Conservation (phyloP, 495 filamentous ascomycete species). For the Aspergillus avenaceus region DNA sequence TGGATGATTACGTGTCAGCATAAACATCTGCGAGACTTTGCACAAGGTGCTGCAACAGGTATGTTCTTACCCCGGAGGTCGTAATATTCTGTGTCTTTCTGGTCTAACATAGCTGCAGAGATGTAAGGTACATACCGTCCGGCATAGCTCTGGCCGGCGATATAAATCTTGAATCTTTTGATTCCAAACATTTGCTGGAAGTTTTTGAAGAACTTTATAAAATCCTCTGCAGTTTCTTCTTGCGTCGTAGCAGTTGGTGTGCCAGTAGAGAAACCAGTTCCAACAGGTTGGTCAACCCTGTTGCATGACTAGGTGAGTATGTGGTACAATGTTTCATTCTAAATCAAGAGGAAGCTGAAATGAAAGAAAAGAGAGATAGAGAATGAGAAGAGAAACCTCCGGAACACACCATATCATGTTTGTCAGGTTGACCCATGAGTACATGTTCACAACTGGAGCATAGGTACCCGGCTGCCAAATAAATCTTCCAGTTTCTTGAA, state of each 20-base stretch:
- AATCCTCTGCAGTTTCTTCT: slow-evolving; percentile 54
- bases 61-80: slow-evolving; percentile 36
- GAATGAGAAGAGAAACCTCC: too few relatives aligned
- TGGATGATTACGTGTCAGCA: slow-evolving; percentile 3
- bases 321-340: too few relatives aligned
- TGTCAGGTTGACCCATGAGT: slow-evolving; percentile 64
- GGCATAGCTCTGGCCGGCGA: slow-evolving; percentile 60
- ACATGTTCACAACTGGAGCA: slow-evolving; percentile 55
- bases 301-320: background rate
- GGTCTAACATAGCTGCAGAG: slow-evolving; percentile 47
- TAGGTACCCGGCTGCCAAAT: slow-evolving; percentile 58
- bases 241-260: slow-evolving; percentile 49
- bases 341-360: too few relatives aligned
- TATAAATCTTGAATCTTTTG: slow-evolving; percentile 56
- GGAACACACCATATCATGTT: slow-evolving; percentile 54
- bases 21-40: background rate
- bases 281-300: slow-evolving; percentile 55
- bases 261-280: slow-evolving; percentile 54
- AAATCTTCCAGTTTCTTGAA: slow-evolving; percentile 65
- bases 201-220: slow-evolving; percentile 62
- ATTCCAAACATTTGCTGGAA: slow-evolving; percentile 57
- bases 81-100: slow-evolving; percentile 45
- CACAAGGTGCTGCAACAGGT: background rate
- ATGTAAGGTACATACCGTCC: slow-evolving; percentile 55
- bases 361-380: too few relatives aligned